Evolutionary conservation across 2,329 filamentous ascomycete species (phyloP).

Genomic region (Sordariomycetes sp.): DNA sequence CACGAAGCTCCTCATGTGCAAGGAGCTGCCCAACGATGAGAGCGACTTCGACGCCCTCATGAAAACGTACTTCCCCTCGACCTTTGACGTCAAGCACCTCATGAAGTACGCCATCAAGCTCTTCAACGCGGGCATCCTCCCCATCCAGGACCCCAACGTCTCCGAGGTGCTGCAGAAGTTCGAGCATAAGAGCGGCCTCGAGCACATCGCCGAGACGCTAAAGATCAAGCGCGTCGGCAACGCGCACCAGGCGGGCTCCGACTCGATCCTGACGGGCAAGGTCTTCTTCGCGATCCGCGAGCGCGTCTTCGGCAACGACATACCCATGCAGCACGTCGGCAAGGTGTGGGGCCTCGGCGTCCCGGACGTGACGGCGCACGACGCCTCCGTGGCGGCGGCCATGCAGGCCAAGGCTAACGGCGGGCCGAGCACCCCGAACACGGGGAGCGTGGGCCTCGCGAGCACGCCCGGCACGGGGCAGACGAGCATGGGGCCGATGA

Average conservation of each 20-base stretch:
- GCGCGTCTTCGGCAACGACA: slow-evolving; percentile 73
- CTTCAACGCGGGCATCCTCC: slow-evolving; percentile 51
- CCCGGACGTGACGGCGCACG: slow-evolving; percentile 34
- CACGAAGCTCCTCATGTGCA: slow-evolving; percentile 82
- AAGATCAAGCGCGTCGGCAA: slow-evolving; percentile 81
- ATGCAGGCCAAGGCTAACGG: slow-evolving; percentile 34
- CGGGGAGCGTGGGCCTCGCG: slow-evolving; percentile 39
- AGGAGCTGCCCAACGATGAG: slow-evolving; percentile 78
- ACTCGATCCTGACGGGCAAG: slow-evolving; percentile 84
- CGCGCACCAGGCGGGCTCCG: slow-evolving; percentile 86
- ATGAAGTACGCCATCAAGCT: slow-evolving; percentile 79
- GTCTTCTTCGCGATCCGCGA: slow-evolving; percentile 92
- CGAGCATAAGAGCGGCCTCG: slow-evolving; percentile 82
- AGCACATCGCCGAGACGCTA: slow-evolving; percentile 87
- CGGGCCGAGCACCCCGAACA: slow-evolving; percentile 58
- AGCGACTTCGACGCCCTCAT: slow-evolving; percentile 81
- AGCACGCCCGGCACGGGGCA: slow-evolving; percentile 35
- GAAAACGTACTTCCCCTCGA: slow-evolving; percentile 83
- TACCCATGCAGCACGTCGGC: slow-evolving; percentile 72
- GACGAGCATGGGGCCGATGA: slow-evolving; percentile 58
- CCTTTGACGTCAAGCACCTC: slow-evolving; percentile 95
- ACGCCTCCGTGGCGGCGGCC: slow-evolving; percentile 19
- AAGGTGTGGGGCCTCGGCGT: slow-evolving; percentile 90
- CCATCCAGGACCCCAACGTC: slow-evolving; percentile 52
- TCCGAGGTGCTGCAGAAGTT: slow-evolving; percentile 72